These are phyloP conservation scores for Fusarium humuli DNA, from an alignment of 2,329 filamentous ascomycete genomes.

Conservation along the genomic window DNA sequence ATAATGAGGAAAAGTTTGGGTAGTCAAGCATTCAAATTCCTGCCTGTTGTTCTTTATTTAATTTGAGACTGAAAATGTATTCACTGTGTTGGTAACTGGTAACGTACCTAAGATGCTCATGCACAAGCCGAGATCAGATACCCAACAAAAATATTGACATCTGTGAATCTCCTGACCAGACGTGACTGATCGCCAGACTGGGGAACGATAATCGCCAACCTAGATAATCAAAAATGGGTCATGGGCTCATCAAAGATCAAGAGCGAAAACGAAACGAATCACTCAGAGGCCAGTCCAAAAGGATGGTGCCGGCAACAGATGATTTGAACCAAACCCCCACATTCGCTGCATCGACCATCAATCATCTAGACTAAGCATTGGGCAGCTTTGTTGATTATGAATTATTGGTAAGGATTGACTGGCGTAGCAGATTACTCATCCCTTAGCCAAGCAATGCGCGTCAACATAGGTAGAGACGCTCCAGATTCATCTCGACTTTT, in stretches of 20 bases:
- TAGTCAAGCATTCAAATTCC: conserved; percentile 7
- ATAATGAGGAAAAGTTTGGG: conserved; percentile 28
- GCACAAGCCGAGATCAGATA: not conserved
- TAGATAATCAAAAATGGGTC: conserved; percentile 35
- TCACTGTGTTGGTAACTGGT: not conserved
- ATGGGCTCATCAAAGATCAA: conserved; percentile 17
- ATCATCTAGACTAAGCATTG: not conserved
- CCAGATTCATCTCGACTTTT: not conserved
- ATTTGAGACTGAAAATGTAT: not conserved
- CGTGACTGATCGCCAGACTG: not conserved
- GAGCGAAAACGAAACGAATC: conserved; percentile 21
- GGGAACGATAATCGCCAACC: conserved; percentile 8
- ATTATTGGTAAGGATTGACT: conserved; percentile 2
- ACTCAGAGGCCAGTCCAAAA: conserved; percentile 5
- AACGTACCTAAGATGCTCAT: not conserved
- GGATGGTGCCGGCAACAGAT: conserved; percentile 38
- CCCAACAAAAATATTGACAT: not conserved
- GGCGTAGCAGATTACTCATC: not conserved
- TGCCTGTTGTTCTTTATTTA: not conserved
- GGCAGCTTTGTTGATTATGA: not conserved
- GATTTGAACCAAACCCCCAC: conserved; percentile 15
- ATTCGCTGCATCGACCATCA: not conserved
- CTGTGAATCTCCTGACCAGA: not conserved
- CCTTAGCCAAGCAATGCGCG: not conserved
- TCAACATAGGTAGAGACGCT: not conserved